Evolutionary conservation across 2,329 filamentous ascomycete genomes (phyloP).

Genomic region (Epicoccum nigrum): DNA sequence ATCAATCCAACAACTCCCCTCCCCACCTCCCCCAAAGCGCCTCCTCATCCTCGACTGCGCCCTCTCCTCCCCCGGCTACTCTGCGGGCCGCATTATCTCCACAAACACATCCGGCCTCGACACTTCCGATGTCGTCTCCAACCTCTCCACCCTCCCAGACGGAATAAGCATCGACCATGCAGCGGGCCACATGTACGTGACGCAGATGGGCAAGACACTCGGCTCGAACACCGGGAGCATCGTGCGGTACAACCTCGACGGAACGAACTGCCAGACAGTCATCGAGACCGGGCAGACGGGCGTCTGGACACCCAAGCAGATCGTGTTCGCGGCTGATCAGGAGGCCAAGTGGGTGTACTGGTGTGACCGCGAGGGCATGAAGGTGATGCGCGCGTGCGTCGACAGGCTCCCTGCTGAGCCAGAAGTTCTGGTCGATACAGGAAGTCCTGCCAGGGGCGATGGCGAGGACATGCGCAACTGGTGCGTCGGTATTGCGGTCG

Average conservation of each 20-base stretch:
- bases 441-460: not conserved
- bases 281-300: conserved; percentile 47
- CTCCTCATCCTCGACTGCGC: conserved; percentile 12
- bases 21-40: not conserved
- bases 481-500: conserved; percentile 64
- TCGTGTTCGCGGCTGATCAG: conserved; percentile 28
- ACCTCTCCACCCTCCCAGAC: conserved; percentile 27
- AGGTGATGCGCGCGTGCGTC: conserved; percentile 37
- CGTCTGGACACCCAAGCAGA: conserved; percentile 54
- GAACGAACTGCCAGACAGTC: conserved; percentile 53
- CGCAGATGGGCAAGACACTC: conserved; percentile 29
- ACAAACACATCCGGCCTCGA: not conserved
- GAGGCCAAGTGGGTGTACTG: conserved; percentile 43
- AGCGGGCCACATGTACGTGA: conserved; percentile 39
- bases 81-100: conserved; percentile 10
- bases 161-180: conserved; percentile 36
- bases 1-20: conserved; percentile 29
- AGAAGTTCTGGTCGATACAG: conserved; percentile 14
- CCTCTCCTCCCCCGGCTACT: conserved; percentile 2
- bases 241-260: conserved; percentile 56
- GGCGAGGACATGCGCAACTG: conserved; percentile 51
- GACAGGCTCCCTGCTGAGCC: conserved; percentile 13
- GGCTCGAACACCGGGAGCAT: conserved; percentile 51
- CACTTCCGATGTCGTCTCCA: conserved; percentile 6
- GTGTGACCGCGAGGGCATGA: conserved; percentile 53